Evolutionary conservation across 1,284 basidiomycete genomes (phyloP), one percentile per base, ranked within the genome.

Genomic region (Albatrellus sp.): DNA sequence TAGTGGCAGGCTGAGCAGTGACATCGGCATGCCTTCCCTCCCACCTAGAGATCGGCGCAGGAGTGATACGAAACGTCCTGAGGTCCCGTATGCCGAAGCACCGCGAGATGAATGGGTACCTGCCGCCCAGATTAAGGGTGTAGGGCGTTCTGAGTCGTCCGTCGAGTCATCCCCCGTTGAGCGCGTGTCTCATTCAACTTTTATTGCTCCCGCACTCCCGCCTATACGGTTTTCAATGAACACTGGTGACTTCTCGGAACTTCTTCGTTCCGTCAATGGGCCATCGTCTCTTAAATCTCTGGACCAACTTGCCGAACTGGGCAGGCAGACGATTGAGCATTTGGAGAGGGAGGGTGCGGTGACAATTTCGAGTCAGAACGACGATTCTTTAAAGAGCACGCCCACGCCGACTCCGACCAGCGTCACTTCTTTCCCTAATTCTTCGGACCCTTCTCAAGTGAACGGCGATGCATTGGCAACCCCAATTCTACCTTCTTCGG

Each of bases 161-260:
- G 55, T 54, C 17, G 76, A 77, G 52, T 68, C 69, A 5, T 72
- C 74, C 1, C 69, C 73, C 2, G 73, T 82, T 14, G 73, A 81
- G 57, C 71, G 69, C 43, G 76, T 71, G n/a, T 79, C 77, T 13
- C 73, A 72, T 52, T 69, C 81, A 11, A 86, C 84, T 14, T 86
- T 77, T 58, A 85, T 86, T 44, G 80, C 82, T 1, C 85, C 85
- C 37, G 84, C 84, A 5, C 64, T 88, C 28, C 85, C 84, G 3
- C 85, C 85, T 0, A 87, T 89, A 53, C 75, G 86, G 19, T 82
- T 89, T 56, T 90, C 87, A 8, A 75, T 92, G 69, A 81, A 77
- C 52, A 72, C 77, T 35, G 69, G 75, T 1, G 89, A 91, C 59
- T 89, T 92, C 52, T 74, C 81, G 1, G 80, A 84, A 48, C 59